A percentile compares a stretch with the other conserved stretches of the same genome.
phyloP scores from a whole-genome alignment of 768 basidiomycete genomes.

The Suillus paluster region DNA sequence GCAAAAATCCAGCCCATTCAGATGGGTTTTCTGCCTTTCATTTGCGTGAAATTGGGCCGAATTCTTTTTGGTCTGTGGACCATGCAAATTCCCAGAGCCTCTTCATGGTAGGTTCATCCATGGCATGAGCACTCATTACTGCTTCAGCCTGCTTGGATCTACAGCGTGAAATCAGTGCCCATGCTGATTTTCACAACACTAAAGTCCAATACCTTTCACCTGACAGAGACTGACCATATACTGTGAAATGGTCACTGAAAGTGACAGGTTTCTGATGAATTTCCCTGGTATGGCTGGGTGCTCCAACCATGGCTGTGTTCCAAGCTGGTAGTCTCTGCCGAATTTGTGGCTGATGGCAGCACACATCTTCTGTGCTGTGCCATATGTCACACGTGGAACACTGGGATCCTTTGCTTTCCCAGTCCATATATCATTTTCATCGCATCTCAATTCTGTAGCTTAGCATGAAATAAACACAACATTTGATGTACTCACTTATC shows the following conservation, averaged over 20 bases:
- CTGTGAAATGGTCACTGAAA: slow-evolving; percentile 28
- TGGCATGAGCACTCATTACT: slow-evolving; percentile 31
- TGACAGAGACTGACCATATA: slow-evolving; percentile 35
- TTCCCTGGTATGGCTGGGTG: slow-evolving; percentile 22
- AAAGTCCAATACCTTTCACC: slow-evolving; percentile 23
- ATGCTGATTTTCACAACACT: not conserved
- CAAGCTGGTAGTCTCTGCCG: slow-evolving; percentile 26
- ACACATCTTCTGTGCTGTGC: slow-evolving; percentile 42
- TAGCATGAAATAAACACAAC: not conserved
- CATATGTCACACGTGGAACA: slow-evolving; percentile 22
- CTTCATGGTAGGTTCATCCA: slow-evolving; percentile 29
- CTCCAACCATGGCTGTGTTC: slow-evolving; percentile 33
- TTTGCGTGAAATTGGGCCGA: slow-evolving; percentile 11
- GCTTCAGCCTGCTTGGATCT: slow-evolving; percentile 28
- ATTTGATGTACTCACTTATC: slow-evolving; percentile 17
- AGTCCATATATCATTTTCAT: slow-evolving; percentile 26
- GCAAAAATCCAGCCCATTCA: slow-evolving; percentile 32
- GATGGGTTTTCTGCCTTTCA: slow-evolving; percentile 13
- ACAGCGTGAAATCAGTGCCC: not conserved
- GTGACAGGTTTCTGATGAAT: slow-evolving; percentile 35
- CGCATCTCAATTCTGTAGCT: slow-evolving; percentile 24
- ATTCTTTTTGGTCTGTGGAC: slow-evolving; percentile 19
- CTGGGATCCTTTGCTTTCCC: slow-evolving; percentile 15
- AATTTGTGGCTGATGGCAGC: slow-evolving; percentile 37
- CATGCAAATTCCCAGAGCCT: slow-evolving; percentile 32